Conservation (phyloP, 768 basidiomycete species). For the Agrocybe praecox region DNA sequence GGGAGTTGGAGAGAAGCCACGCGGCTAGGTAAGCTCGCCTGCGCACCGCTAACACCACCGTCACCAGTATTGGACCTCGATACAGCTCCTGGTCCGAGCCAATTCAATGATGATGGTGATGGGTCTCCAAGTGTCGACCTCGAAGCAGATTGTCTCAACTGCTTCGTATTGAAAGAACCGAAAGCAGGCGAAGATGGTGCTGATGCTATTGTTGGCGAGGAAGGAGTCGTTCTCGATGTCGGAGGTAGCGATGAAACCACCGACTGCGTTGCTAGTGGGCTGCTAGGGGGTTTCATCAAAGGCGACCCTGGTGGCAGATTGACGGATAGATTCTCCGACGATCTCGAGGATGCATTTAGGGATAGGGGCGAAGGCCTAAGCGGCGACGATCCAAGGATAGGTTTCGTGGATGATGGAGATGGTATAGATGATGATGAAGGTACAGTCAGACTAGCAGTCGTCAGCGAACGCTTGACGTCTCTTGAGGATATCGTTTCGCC, state of each 20-base stretch:
- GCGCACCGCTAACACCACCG: neutral
- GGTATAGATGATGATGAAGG: conserved; percentile 1
- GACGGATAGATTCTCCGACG: neutral
- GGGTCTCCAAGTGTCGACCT: conserved; percentile 26
- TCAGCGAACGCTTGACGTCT: conserved; percentile 9
- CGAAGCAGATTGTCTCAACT: conserved; percentile 28
- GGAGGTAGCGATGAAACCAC: neutral
- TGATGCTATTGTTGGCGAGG: neutral
- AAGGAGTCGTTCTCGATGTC: neutral
- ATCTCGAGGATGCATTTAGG: neutral
- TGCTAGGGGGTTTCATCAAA: conserved; percentile 33
- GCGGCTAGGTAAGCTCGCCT: neutral
- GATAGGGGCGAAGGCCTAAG: conserved; percentile 45
- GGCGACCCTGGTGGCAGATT: neutral
- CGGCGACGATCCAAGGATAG: conserved; percentile 23
- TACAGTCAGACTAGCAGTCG: neutral
- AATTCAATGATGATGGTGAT: neutral
- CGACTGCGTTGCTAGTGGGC: conserved; percentile 32
- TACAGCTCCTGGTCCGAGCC: neutral
- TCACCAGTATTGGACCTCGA: neutral
- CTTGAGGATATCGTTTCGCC: neutral
- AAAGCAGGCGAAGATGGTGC: conserved; percentile 22
- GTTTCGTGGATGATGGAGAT: conserved; percentile 15
- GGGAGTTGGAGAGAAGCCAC: neutral
- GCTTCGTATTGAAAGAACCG: conserved; percentile 15